Conservation (phyloP, 2,329 filamentous ascomycete genomes). For the Trichoderma brevicompactum region DNA sequence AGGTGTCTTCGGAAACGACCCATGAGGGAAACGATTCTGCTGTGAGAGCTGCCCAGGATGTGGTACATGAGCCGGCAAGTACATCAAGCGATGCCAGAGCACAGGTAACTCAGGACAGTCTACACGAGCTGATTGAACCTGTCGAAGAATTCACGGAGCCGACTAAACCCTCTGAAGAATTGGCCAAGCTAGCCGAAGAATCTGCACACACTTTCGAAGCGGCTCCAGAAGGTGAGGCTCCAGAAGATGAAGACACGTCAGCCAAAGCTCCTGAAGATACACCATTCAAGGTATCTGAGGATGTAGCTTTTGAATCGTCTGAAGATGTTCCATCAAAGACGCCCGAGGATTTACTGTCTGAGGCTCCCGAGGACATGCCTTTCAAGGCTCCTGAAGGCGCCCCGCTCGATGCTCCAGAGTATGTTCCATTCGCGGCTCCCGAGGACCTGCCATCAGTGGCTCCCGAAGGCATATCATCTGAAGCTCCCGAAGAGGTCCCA, state of each 20-base stretch:
- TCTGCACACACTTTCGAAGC: background rate
- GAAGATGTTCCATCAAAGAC: background rate
- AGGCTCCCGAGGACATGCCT: background rate
- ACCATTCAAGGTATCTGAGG: constrained; percentile 2
- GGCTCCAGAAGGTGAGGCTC: background rate
- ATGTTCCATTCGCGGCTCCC: constrained; percentile 1
- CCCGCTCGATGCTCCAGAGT: background rate
- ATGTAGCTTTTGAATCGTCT: background rate
- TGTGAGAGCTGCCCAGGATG: background rate
- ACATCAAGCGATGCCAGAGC: constrained; percentile 6
- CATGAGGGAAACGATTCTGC: background rate
- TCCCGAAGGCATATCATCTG: background rate
- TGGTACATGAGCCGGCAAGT: background rate
- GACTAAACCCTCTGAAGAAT: background rate
- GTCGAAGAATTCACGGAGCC: constrained; percentile 6
- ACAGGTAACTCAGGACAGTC: background rate
- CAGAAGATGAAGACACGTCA: background rate
- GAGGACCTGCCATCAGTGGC: constrained; percentile 11
- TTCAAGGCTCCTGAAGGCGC: constrained; percentile 17
- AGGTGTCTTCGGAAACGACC: constrained; percentile 3
- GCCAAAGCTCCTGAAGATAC: constrained; percentile 9
- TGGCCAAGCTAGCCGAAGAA: background rate
- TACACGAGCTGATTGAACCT: background rate
- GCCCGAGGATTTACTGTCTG: background rate
- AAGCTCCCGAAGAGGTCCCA: constrained; percentile 7